A percentile compares a stretch with the other conserved stretches of the same genome.
These are phyloP conservation scores for Xylaria polymorpha DNA, from an alignment of 2,329 filamentous ascomycete species.

Conservation along the genomic window DNA sequence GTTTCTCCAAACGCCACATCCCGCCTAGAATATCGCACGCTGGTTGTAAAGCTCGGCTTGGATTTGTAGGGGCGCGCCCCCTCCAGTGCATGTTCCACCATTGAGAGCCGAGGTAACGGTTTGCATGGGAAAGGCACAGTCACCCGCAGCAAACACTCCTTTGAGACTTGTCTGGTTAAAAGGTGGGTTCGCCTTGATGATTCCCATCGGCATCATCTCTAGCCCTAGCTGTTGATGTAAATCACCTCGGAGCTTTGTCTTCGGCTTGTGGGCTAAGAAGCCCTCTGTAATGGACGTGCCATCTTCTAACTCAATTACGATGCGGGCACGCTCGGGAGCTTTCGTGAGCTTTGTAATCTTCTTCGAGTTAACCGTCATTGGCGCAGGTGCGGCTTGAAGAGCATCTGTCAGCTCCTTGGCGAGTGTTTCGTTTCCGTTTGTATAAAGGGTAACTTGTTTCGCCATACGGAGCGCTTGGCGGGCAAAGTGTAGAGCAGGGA, in stretches of 20 bases:
- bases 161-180: constrained; percentile 36
- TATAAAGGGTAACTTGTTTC: constrained; percentile 24
- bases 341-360: constrained; percentile 28
- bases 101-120: constrained; percentile 16
- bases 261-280: constrained; percentile 38
- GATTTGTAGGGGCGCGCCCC: constrained; percentile 24
- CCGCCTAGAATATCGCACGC: constrained; percentile 15
- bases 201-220: constrained; percentile 22
- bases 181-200: constrained; percentile 22
- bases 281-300: constrained; percentile 13
- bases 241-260: constrained; percentile 24
- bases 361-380: constrained; percentile 27
- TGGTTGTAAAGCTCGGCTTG: constrained; percentile 26
- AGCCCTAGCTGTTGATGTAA: constrained; percentile 35
- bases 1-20: background rate
- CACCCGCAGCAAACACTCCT: constrained; percentile 32
- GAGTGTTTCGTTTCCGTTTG: constrained; percentile 25
- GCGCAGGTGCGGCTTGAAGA: constrained; percentile 20
- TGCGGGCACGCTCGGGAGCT: constrained; percentile 10
- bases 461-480: constrained; percentile 28
- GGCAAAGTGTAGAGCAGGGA: constrained; percentile 20
- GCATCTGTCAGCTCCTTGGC: constrained; percentile 22
- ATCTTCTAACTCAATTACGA: constrained; percentile 20
- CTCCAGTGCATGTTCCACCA: constrained; percentile 18
- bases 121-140: constrained; percentile 35